phyloP scores from a whole-genome alignment of 176 grass and related monocot species.

The Dendrocalamus sinicus region DNA sequence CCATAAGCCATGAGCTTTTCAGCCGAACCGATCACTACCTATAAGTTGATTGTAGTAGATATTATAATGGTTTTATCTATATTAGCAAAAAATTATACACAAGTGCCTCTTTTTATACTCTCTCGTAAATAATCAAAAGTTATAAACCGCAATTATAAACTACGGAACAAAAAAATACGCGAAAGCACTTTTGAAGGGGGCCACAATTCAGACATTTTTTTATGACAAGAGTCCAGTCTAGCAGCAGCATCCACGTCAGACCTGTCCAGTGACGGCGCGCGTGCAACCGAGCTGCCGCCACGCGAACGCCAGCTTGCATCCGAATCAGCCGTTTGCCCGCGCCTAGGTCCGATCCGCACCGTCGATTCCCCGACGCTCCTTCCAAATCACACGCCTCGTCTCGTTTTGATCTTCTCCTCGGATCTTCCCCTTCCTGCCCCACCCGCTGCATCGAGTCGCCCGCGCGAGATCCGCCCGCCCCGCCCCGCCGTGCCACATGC shows the following conservation, averaged over 20 bases:
- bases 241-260: too few species aligned
- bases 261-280: too few species aligned
- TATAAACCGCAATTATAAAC: too few species aligned
- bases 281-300: background rate
- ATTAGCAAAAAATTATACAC: too few species aligned
- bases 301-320: background rate
- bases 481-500: conserved; percentile 14
- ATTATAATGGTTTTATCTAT: too few species aligned
- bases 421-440: background rate
- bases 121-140: accelerated
- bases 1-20: too few species aligned
- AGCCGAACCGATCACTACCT: too few species aligned
- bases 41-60: too few species aligned
- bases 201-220: too few species aligned
- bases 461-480: conserved; percentile 45
- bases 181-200: too few species aligned
- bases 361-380: background rate
- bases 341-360: background rate
- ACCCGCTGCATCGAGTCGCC: conserved; percentile 17
- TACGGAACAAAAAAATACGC: accelerated
- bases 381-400: background rate
- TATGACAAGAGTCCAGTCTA: too few species aligned
- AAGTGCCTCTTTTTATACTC: accelerated
- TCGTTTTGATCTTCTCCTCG: background rate
- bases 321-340: background rate